Evolutionary conservation across 139 green algal genomes (phyloP).

Genomic region (Edaphochlamys debaryana): DNA sequence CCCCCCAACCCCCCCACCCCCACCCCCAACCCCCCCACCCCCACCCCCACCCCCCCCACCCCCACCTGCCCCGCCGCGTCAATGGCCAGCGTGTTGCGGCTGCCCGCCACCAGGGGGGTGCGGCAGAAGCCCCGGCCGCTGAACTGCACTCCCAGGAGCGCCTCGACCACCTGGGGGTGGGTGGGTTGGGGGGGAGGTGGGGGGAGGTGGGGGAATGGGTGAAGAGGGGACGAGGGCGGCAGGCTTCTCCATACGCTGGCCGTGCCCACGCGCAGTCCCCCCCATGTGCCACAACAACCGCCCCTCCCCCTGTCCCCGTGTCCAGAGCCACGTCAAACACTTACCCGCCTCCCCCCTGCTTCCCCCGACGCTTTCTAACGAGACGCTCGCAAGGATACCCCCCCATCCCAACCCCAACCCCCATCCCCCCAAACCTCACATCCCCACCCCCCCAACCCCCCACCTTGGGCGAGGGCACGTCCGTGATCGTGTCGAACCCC

Average conservation of each 20-base stretch:
- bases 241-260: too few relatives aligned
- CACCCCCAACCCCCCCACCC: background rate
- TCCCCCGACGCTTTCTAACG: too few relatives aligned
- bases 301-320: too few relatives aligned
- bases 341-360: too few relatives aligned
- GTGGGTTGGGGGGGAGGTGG: background rate
- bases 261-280: too few relatives aligned
- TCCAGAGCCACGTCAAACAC: too few relatives aligned
- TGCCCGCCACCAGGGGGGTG: constrained; percentile 65
- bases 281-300: too few relatives aligned
- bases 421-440: too few relatives aligned
- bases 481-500: constrained; percentile 45
- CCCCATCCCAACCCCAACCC: too few relatives aligned
- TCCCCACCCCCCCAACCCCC: background rate
- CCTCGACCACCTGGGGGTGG: constrained; percentile 74
- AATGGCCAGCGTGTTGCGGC: constrained; percentile 81
- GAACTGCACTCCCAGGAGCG: constrained; percentile 77
- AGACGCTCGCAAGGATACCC: too few relatives aligned
- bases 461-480: constrained; percentile 47
- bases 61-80: constrained; percentile 44
- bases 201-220: background rate
- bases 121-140: constrained; percentile 51
- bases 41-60: background rate
- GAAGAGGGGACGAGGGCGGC: too few relatives aligned
- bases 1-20: too few relatives aligned